Evolutionary conservation across 192 early-diverging fungal species (phyloP).

Genomic region (Chytriomyces sp.): DNA sequence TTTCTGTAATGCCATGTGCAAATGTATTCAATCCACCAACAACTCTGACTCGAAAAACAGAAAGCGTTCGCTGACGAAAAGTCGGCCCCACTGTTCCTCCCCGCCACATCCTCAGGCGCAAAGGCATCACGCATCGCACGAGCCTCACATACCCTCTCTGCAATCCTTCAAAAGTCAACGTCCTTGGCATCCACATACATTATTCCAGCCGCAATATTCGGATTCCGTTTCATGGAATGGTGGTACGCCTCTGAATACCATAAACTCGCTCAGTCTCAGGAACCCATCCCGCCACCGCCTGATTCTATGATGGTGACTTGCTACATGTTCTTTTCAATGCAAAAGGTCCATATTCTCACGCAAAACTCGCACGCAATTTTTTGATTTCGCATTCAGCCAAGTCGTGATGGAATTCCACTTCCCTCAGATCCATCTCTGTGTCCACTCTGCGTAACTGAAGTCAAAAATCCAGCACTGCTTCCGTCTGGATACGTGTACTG

Average conservation of each 20-base stretch:
- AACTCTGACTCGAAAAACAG: not conserved
- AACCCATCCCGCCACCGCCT: conserved; percentile 73
- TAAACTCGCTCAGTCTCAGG: conserved; percentile 53
- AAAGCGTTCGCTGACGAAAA: conserved; percentile 1
- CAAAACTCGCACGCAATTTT: not conserved
- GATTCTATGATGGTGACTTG: conserved; percentile 63
- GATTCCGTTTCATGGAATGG: conserved; percentile 95
- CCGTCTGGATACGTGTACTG: conserved; percentile 92
- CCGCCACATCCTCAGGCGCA: not conserved
- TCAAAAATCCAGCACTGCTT: conserved; percentile 86
- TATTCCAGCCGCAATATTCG: conserved; percentile 89
- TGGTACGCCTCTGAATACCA: conserved; percentile 90
- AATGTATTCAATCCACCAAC: not conserved
- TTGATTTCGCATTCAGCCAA: conserved; percentile 54
- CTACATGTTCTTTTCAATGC: not conserved
- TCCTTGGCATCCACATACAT: conserved; percentile 63
- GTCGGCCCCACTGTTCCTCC: not conserved
- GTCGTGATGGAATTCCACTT: conserved; percentile 73
- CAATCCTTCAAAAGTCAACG: not conserved
- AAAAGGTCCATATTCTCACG: not conserved
- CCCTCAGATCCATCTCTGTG: conserved; percentile 78
- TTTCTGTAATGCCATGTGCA: not conserved
- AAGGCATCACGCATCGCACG: not conserved
- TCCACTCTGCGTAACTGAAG: conserved; percentile 72
- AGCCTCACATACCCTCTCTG: not conserved